Evolutionary conservation across 805 yeast genomes (phyloP).

Genomic region (Candida silvicultrix): DNA sequence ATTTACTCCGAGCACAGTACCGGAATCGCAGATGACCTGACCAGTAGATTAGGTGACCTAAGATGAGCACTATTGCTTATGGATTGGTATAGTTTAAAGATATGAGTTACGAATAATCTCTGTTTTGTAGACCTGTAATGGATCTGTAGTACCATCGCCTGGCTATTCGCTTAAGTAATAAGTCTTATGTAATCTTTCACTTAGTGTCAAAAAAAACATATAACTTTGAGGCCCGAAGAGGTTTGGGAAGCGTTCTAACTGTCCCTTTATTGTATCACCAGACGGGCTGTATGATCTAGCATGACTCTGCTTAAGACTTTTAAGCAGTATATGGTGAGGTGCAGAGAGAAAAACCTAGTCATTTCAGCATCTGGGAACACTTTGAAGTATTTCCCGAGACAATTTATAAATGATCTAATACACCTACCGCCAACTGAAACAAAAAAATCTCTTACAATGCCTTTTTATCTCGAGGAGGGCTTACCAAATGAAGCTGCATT

Average conservation of each 20-base stretch:
- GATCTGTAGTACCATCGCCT: too few relatives aligned
- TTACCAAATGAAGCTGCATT: not conserved
- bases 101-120: constrained; percentile 3
- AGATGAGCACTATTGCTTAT: constrained; percentile 3
- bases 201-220: too few relatives aligned
- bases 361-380: not conserved
- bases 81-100: constrained; percentile 7
- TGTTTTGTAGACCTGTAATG: too few relatives aligned
- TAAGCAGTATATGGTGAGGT: constrained; percentile 10
- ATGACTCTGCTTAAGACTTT: constrained; percentile 13
- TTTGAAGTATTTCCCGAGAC: not conserved
- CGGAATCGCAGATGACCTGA: constrained; percentile 26
- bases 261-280: too few relatives aligned
- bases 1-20: constrained; percentile 28
- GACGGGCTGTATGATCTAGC: too few relatives aligned
- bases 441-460: not conserved
- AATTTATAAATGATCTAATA: not conserved
- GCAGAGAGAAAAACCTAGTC: constrained; percentile 2
- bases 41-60: constrained; percentile 11
- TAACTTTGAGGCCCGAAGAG: too few relatives aligned
- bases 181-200: too few relatives aligned
- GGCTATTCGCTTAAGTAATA: too few relatives aligned
- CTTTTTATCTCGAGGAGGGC: not conserved
- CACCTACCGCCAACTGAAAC: not conserved
- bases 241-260: too few relatives aligned